Percentiles rank a stretch among this genome's conserved stretches.
Conservation (phyloP, 306 rosid species). For the Cucurbita argyrosperma region DNA sequence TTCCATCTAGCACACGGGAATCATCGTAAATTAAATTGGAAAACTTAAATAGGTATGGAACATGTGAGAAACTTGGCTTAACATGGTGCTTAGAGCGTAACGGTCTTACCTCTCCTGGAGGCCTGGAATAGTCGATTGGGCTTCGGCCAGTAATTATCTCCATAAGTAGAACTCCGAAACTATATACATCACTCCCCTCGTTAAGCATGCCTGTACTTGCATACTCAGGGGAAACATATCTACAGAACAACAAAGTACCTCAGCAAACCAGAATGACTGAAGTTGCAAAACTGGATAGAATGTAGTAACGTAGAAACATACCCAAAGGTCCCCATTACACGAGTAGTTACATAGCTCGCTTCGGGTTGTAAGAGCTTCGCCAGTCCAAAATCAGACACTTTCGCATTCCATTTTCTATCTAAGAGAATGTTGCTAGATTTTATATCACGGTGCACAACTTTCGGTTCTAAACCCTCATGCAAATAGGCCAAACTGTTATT, state of each 20-base stretch:
- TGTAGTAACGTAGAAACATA: slow-evolving; percentile 8
- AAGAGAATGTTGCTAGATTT: slow-evolving; percentile 92
- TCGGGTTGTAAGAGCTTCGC: slow-evolving; percentile 91
- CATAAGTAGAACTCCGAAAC: slow-evolving; percentile 92
- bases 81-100: background rate
- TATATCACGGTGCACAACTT: slow-evolving; percentile 92
- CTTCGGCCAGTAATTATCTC: slow-evolving; percentile 94
- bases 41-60: background rate
- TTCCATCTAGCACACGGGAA: no score
- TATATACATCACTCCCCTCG: slow-evolving; percentile 85
- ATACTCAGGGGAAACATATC: slow-evolving; percentile 94
- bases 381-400: slow-evolving; percentile 91
- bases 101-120: slow-evolving; percentile 73
- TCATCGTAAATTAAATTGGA: background rate
- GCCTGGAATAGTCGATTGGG: slow-evolving; percentile 80
- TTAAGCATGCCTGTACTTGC: slow-evolving; percentile 97
- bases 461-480: slow-evolving; percentile 96
- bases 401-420: slow-evolving; percentile 79
- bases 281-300: background rate
- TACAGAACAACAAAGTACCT: slow-evolving; percentile 16
- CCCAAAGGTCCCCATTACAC: slow-evolving; percentile 99
- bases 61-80: background rate
- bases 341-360: slow-evolving; percentile 71
- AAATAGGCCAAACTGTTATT: slow-evolving; percentile 71
- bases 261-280: background rate